Evolutionary conservation across 2,329 filamentous ascomycete species (phyloP).

Genomic region (Ilyonectria mors-panacis): DNA sequence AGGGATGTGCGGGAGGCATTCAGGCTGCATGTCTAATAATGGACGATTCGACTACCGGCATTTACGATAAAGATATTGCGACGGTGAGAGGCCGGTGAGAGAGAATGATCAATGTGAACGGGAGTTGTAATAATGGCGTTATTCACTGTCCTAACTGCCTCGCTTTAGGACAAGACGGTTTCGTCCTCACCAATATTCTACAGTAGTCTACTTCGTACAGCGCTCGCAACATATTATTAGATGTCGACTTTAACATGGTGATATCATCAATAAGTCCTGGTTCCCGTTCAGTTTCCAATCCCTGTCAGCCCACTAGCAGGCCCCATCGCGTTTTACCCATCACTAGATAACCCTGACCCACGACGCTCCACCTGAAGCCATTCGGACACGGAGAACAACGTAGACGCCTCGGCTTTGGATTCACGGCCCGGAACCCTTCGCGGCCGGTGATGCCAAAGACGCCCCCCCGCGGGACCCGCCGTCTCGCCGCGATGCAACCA

Average conservation of each 20-base stretch:
- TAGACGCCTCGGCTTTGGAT: background rate
- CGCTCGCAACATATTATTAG: background rate
- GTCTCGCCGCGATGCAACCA: background rate
- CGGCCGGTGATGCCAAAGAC: background rate
- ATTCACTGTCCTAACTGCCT: background rate
- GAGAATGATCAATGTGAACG: too few species aligned
- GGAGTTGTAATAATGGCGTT: background rate
- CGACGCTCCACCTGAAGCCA: slow-evolving; percentile 3
- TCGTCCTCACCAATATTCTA: background rate
- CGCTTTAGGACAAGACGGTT: background rate
- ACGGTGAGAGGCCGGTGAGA: background rate
- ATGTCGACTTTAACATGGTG: background rate
- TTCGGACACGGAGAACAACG: background rate
- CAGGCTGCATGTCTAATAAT: background rate
- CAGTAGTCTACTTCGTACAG: background rate
- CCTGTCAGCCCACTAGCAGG: slow-evolving; percentile 1
- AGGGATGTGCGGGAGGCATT: background rate
- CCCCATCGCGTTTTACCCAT: background rate
- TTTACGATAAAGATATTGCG: background rate
- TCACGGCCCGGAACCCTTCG: background rate
- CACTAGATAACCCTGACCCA: background rate
- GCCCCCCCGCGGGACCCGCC: background rate
- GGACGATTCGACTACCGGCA: slow-evolving; percentile 1
- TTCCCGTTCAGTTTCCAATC: background rate
- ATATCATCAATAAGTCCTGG: background rate